Conservation (phyloP, 176 grass and related monocot genomes). For the Alloteropsis semialata region DNA sequence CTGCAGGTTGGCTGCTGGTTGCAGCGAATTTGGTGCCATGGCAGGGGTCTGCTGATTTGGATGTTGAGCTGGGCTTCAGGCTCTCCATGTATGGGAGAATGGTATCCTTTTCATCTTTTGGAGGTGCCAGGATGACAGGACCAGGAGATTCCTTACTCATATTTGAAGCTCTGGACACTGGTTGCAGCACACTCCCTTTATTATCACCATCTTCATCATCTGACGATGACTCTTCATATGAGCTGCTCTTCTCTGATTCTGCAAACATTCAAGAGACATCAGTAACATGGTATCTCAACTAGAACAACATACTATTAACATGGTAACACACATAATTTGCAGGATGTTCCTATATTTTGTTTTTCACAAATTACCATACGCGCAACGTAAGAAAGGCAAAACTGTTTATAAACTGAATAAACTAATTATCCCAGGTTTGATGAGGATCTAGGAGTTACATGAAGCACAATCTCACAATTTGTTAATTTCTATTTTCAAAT, state of each 20-base stretch:
- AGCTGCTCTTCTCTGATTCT: constrained; percentile 12
- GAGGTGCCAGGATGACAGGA: neutral
- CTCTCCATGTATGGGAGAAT: neutral
- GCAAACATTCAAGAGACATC: constrained; percentile 11
- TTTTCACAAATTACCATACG: neutral
- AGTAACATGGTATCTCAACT: neutral
- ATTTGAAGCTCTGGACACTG: neutral
- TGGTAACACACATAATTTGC: neutral
- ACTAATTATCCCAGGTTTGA: neutral
- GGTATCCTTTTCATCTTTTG: neutral
- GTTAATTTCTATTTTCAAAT: neutral
- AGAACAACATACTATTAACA: neutral
- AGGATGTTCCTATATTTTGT: neutral
- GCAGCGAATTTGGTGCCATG: neutral
- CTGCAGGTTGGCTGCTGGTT: neutral
- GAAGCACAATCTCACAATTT: neutral
- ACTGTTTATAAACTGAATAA: neutral
- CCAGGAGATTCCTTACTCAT: neutral
- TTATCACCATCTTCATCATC: neutral
- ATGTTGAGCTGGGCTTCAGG: neutral
- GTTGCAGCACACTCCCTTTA: neutral
- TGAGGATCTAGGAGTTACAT: neutral
- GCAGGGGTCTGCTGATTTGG: neutral
- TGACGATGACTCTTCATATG: neutral
- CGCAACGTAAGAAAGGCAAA: neutral